Percentiles rank a stretch among this genome's conserved stretches.
Conservation (phyloP, 495 filamentous ascomycete species). For the Staphylotrichum tortipilum region DNA sequence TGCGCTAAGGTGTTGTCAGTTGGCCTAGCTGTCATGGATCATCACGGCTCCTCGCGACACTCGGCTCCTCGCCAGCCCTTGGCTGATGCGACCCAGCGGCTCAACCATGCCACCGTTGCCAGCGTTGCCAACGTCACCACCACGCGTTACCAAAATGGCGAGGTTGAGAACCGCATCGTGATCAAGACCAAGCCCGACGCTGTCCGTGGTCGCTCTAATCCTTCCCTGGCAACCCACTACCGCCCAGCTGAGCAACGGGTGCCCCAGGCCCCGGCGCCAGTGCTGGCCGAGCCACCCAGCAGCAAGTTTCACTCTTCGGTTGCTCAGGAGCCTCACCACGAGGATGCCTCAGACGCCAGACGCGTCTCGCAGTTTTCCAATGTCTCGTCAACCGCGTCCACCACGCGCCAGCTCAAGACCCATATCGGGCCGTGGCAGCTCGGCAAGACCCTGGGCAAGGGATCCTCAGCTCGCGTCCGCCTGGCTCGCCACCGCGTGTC, state of each 20-base stretch:
- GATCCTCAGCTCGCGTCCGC: slow-evolving; percentile 76
- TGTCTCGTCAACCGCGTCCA: slow-evolving; percentile 48
- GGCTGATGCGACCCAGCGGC: slow-evolving; percentile 39
- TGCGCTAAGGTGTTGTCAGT: slow-evolving; percentile 8
- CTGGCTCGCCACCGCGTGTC: slow-evolving; percentile 68
- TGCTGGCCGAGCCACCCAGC: background rate
- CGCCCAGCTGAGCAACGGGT: background rate
- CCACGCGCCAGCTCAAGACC: slow-evolving; percentile 52
- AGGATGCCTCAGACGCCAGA: slow-evolving; percentile 40
- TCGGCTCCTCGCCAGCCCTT: slow-evolving; percentile 34
- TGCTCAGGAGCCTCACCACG: slow-evolving; percentile 40
- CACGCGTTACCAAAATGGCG: background rate
- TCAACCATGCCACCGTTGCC: slow-evolving; percentile 31
- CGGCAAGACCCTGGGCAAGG: slow-evolving; percentile 76
- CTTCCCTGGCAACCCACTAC: slow-evolving; percentile 1
- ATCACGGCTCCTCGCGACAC: slow-evolving; percentile 16
- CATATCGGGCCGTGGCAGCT: slow-evolving; percentile 85
- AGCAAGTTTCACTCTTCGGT: slow-evolving; percentile 5
- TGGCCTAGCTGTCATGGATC: slow-evolving; percentile 26
- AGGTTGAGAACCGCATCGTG: slow-evolving; percentile 8
- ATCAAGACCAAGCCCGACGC: slow-evolving; percentile 16
- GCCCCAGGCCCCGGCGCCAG: background rate
- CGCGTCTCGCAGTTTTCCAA: slow-evolving; percentile 68
- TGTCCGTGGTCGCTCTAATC: slow-evolving; percentile 8
- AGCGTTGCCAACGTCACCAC: slow-evolving; percentile 10